A percentile compares a stretch with the other conserved stretches of the same genome.
Conservation (phyloP, 345 rosid species). For the Syzygium aqueum region DNA sequence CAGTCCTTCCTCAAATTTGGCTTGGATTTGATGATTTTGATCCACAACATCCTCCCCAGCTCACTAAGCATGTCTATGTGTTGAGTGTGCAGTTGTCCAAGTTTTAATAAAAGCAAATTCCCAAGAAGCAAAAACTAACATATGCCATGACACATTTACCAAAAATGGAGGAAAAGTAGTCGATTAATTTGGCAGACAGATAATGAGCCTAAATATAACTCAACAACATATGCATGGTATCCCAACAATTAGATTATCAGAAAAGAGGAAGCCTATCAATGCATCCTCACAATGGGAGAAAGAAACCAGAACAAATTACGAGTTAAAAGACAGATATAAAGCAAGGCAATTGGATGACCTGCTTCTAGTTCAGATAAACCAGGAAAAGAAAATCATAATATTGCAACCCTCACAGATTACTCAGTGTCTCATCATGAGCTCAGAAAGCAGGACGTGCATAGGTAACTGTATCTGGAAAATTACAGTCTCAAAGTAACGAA, state of each 20-base stretch:
- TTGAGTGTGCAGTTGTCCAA: neutral
- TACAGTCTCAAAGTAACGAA: neutral
- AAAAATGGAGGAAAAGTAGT: neutral
- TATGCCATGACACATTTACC: neutral
- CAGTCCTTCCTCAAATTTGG: neutral
- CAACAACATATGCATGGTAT: neutral
- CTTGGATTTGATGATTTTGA: neutral
- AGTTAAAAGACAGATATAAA: neutral
- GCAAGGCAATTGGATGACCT: neutral
- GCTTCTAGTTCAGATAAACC: neutral
- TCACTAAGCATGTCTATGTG: neutral
- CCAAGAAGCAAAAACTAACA: neutral
- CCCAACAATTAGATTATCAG: neutral
- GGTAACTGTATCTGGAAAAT: neutral
- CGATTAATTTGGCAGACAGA: neutral
- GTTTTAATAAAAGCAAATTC: neutral
- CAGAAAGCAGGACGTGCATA: neutral
- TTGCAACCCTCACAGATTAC: neutral
- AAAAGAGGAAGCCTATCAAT: neutral
- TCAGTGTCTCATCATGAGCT: neutral
- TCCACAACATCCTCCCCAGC: neutral
- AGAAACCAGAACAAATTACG: neutral
- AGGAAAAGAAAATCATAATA: neutral
- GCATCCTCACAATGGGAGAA: neutral
- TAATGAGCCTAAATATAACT: neutral